A percentile compares a stretch with the other conserved stretches of the same genome.
These are phyloP conservation scores for Ustilaginoidea virens DNA, from an alignment of 2,329 filamentous ascomycete species.

Conservation along the genomic window DNA sequence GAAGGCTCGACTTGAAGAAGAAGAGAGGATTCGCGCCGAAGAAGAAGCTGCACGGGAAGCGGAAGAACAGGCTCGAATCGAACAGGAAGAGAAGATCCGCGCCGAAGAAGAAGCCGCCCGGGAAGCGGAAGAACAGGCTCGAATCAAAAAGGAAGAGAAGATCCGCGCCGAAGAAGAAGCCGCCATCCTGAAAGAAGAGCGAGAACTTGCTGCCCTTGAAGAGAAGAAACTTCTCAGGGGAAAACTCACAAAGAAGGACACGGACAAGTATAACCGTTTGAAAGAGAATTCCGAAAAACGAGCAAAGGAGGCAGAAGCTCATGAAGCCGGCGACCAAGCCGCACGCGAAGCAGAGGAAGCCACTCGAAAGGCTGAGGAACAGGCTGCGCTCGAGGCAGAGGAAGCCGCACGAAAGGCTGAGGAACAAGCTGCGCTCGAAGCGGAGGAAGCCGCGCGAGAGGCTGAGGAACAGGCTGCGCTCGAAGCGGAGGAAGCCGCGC, in stretches of 20 bases:
- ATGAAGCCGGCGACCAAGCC: conserved; percentile 17
- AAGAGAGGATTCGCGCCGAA: conserved; percentile 9
- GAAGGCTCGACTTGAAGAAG: conserved; percentile 13
- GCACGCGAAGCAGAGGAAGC: conserved; percentile 14
- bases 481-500: conserved; percentile 23
- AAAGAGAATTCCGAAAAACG: conserved; percentile 18
- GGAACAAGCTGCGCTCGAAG: conserved; percentile 11
- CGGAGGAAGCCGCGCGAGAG: conserved; percentile 19
- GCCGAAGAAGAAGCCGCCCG: conserved; percentile 12
- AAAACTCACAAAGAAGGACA: conserved; percentile 27
- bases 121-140: conserved; percentile 10
- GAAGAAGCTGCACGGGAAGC: conserved; percentile 12
- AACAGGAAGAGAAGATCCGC: conserved; percentile 12
- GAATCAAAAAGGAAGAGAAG: conserved; percentile 14
- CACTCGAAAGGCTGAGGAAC: conserved; percentile 25
- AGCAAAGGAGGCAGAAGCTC: conserved; percentile 18
- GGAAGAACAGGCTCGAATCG: conserved; percentile 10
- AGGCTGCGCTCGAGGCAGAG: conserved; percentile 17
- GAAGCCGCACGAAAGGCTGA: conserved; percentile 19
- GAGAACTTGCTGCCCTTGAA: conserved; percentile 24
- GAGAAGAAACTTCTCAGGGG: conserved; percentile 34
- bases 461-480: conserved; percentile 24
- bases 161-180: conserved; percentile 10
- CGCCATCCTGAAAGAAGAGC: conserved; percentile 17
- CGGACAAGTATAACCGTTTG: conserved; percentile 26